A percentile compares a stretch with the other conserved stretches of the same genome.
These are phyloP conservation scores for Diophrys appendiculata DNA, from an alignment of 73 alveolate species.

Conservation along the genomic window DNA sequence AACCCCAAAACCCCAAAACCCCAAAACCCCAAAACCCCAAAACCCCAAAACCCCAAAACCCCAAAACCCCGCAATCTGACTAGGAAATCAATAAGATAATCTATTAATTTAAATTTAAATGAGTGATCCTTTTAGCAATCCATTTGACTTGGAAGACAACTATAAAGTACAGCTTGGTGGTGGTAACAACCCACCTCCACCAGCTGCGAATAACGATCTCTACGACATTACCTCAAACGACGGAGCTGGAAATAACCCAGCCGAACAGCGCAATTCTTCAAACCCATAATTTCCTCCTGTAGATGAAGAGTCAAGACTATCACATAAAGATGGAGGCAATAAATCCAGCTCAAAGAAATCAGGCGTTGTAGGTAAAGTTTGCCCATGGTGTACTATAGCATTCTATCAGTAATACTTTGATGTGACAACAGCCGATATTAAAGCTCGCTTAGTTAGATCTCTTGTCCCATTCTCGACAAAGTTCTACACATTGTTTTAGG, in stretches of 20 bases:
- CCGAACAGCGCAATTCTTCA: background rate
- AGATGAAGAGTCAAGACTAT: background rate
- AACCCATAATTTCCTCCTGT: background rate
- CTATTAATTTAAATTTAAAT: too few species aligned
- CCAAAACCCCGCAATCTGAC: too few species aligned
- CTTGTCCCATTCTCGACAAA: conserved; percentile 12
- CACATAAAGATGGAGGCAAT: background rate
- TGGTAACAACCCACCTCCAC: too few species aligned
- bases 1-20: too few species aligned
- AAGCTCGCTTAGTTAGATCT: conserved; percentile 1
- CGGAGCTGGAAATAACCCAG: too few species aligned
- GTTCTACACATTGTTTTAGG: conserved; percentile 2
- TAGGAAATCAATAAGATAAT: too few species aligned
- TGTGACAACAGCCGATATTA: conserved; percentile 20
- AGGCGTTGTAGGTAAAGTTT: background rate
- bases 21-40: too few species aligned
- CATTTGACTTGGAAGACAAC: background rate
- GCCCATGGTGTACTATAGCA: background rate
- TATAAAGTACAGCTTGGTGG: conserved; percentile 6
- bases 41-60: too few species aligned
- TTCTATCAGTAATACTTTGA: conserved; percentile 25
- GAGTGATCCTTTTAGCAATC: conserved; percentile 1
- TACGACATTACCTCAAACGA: background rate
- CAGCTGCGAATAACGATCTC: background rate
- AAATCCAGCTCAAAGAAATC: background rate